phyloP scores from a whole-genome alignment of 768 basidiomycete genomes.

The Paxillus ammoniavirescens region DNA sequence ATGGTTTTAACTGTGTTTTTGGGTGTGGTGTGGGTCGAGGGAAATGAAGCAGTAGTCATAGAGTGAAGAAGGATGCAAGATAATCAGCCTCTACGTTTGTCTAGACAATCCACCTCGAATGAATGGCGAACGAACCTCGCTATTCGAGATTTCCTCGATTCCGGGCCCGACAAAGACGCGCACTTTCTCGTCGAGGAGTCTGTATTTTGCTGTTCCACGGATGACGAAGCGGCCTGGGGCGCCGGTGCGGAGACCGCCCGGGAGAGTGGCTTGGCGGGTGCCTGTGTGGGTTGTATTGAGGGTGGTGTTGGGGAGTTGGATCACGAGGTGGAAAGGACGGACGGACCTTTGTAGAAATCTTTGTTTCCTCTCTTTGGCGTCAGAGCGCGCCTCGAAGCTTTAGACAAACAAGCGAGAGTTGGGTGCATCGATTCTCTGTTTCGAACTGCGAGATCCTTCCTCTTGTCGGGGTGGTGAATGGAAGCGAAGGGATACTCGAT shows the following conservation, averaged over 20 bases:
- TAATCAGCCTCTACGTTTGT: neutral
- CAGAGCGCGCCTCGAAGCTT: constrained; percentile 80
- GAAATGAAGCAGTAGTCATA: neutral
- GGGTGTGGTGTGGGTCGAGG: neutral
- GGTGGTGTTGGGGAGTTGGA: neutral
- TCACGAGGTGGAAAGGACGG: neutral
- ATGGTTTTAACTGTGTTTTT: constrained; percentile 23
- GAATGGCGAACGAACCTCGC: constrained; percentile 44
- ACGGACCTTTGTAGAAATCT: constrained; percentile 93
- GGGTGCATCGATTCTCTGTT: constrained; percentile 53
- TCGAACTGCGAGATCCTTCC: too few relatives aligned
- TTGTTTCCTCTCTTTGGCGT: constrained; percentile 91
- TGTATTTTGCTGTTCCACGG: constrained; percentile 75
- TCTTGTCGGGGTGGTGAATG: too few relatives aligned
- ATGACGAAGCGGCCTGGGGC: constrained; percentile 86
- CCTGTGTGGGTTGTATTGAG: constrained; percentile 41
- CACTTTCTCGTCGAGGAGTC: constrained; percentile 79
- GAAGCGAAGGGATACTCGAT: too few relatives aligned
- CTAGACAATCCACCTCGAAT: neutral
- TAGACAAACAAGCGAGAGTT: constrained; percentile 66
- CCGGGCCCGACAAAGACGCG: constrained; percentile 83
- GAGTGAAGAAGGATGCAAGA: too few relatives aligned
- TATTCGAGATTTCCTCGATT: constrained; percentile 55
- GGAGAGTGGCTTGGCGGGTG: constrained; percentile 78
- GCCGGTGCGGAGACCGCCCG: constrained; percentile 83